These are phyloP conservation scores for Meyerozyma elateridarum DNA, from an alignment of 1,139 yeast genomes.

Conservation along the genomic window DNA sequence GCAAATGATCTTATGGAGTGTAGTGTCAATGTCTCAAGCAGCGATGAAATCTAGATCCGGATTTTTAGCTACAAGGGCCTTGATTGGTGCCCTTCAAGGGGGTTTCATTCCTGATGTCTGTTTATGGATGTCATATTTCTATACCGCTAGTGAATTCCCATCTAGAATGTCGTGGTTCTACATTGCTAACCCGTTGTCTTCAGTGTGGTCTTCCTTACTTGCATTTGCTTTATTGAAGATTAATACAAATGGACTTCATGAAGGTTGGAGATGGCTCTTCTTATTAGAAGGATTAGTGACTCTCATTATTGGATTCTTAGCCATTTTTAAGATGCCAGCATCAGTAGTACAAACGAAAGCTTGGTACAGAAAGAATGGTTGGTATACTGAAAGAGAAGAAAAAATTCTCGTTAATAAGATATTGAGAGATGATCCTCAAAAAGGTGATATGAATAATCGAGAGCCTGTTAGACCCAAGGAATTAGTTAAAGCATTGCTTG, in stretches of 20 bases:
- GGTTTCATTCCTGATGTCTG: slow-evolving; percentile 28
- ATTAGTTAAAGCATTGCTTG: slow-evolving; percentile 38
- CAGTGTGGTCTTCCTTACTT: slow-evolving; percentile 21
- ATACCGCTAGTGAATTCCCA: slow-evolving; percentile 23
- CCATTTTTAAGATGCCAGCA: slow-evolving; percentile 57
- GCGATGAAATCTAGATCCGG: slow-evolving; percentile 17
- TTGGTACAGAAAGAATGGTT: slow-evolving; percentile 50
- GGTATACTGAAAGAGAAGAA: slow-evolving; percentile 61
- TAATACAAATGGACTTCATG: slow-evolving; percentile 10
- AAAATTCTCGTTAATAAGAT: slow-evolving; percentile 59
- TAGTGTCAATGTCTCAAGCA: slow-evolving; percentile 23
- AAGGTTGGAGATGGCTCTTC: slow-evolving; percentile 52
- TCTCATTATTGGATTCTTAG: slow-evolving; percentile 46
- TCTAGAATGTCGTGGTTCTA: slow-evolving; percentile 24
- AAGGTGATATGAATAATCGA: slow-evolving; percentile 66
- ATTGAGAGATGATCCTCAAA: slow-evolving; percentile 63
- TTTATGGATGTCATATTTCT: slow-evolving; percentile 30
- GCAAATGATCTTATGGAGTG: slow-evolving; percentile 24
- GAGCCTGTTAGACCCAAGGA: slow-evolving; percentile 44
- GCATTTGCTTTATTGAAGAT: slow-evolving; percentile 28
- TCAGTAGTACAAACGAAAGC: slow-evolving; percentile 52
- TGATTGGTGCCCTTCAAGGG: slow-evolving; percentile 28
- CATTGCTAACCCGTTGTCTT: slow-evolving; percentile 23
- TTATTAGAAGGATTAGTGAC: slow-evolving; percentile 61
- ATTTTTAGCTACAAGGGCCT: slow-evolving; percentile 22